Percentiles rank a stretch among this genome's conserved stretches.
phyloP scores from a whole-genome alignment of 2,329 filamentous ascomycete species.

The Neoarthrinium moseri region DNA sequence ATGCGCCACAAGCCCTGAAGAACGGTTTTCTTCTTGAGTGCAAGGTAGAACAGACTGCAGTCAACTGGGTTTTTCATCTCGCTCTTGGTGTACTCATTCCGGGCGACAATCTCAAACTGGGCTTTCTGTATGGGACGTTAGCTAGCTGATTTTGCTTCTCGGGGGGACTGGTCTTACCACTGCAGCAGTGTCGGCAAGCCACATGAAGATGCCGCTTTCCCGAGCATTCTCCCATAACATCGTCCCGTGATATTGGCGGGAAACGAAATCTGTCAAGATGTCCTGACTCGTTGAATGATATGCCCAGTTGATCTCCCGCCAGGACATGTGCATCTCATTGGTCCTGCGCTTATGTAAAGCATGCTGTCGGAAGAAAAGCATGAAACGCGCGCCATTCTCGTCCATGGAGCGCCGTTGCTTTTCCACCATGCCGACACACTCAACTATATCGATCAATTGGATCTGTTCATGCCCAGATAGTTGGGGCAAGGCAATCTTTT shows the following conservation, averaged over 20 bases:
- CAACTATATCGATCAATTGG: constrained; percentile 77
- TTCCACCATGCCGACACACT: constrained; percentile 81
- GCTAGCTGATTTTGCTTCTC: too few species aligned
- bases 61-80: constrained; percentile 88
- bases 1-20: constrained; percentile 93
- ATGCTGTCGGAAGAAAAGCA: constrained; percentile 84
- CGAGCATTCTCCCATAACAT: constrained; percentile 83
- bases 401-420: constrained; percentile 87
- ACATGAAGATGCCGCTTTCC: constrained; percentile 91
- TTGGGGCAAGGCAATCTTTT: constrained; percentile 71
- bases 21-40: constrained; percentile 85
- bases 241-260: constrained; percentile 73
- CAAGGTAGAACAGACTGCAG: constrained; percentile 88
- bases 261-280: constrained; percentile 81
- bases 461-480: constrained; percentile 86
- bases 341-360: constrained; percentile 66
- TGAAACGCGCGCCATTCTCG: constrained; percentile 82
- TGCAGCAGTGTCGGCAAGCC: constrained; percentile 75
- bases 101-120: constrained; percentile 87
- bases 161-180: too few species aligned
- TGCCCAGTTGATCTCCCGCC: constrained; percentile 83
- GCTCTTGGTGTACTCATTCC: constrained; percentile 87
- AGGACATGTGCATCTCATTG: constrained; percentile 65
- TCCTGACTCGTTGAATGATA: constrained; percentile 86
- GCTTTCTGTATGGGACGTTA: constrained; percentile 57